phyloP scores from a whole-genome alignment of 257 asterid species.

The Nyctanthes arbortristis region DNA sequence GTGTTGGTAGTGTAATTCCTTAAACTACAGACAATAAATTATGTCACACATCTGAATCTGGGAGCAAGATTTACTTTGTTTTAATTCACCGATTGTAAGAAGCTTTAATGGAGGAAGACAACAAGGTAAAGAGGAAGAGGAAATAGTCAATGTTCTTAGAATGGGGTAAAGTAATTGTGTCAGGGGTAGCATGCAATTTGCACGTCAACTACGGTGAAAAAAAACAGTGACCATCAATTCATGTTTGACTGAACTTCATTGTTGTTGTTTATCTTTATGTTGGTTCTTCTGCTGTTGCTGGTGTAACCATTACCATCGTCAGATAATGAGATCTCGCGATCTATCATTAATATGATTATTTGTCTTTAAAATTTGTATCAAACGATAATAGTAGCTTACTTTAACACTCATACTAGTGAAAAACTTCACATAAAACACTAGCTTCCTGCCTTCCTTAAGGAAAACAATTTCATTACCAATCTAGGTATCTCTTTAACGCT shows the following conservation, averaged over 20 bases:
- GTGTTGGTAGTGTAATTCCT: not conserved
- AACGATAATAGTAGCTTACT: not conserved
- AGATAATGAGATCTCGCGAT: not conserved
- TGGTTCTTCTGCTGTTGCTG: too few relatives aligned
- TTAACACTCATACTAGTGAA: not conserved
- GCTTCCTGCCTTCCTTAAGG: not conserved
- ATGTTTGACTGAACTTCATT: not conserved
- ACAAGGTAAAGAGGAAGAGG: not conserved
- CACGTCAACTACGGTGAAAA: not conserved
- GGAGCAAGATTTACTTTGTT: not conserved
- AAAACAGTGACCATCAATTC: not conserved
- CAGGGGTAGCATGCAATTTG: not conserved
- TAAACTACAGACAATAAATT: not conserved
- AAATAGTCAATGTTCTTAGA: not conserved
- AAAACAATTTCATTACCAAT: too few relatives aligned
- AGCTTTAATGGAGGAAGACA: not conserved
- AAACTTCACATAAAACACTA: not conserved
- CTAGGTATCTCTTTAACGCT: too few relatives aligned
- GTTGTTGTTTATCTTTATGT: too few relatives aligned
- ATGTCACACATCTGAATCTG: not conserved
- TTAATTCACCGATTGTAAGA: not conserved
- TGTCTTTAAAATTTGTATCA: not conserved
- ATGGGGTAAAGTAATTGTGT: not conserved
- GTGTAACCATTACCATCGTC: too few relatives aligned
- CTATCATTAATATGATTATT: not conserved